phyloP scores from a whole-genome alignment of 768 basidiomycete species.

The Agaricus blazei region DNA sequence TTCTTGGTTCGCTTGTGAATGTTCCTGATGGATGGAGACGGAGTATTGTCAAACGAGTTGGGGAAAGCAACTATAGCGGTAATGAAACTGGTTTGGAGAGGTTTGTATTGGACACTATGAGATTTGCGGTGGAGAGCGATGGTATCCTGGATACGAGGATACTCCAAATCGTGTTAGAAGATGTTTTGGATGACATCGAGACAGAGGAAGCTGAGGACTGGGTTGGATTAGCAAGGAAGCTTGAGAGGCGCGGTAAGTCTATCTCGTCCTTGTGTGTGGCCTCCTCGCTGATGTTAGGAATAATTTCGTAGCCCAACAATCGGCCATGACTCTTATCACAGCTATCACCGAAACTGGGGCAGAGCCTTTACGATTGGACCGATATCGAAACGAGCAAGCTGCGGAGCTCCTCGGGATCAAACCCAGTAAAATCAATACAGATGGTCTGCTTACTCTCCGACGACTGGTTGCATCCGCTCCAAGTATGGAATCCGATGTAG shows the following conservation, averaged over 20 bases:
- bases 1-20: conserved; percentile 28
- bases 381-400: conserved; percentile 88
- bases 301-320: conserved; percentile 53
- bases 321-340: conserved; percentile 60
- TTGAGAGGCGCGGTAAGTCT: conserved; percentile 57
- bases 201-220: conserved; percentile 71
- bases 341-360: conserved; percentile 57
- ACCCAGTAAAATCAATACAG: conserved; percentile 53
- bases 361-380: conserved; percentile 68
- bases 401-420: conserved; percentile 70
- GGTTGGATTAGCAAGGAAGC: conserved; percentile 61
- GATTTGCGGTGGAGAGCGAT: conserved; percentile 32
- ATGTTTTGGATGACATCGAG: conserved; percentile 53
- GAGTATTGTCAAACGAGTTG: background rate
- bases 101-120: conserved; percentile 31
- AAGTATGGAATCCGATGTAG: conserved; percentile 67
- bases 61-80: background rate
- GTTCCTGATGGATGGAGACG: conserved; percentile 5
- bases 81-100: conserved; percentile 47
- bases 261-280: background rate
- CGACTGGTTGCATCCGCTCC: conserved; percentile 73
- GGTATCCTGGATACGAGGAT: conserved; percentile 52
- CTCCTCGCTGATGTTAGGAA: background rate
- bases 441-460: conserved; percentile 66
- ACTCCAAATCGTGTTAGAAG: conserved; percentile 54